Conservation (phyloP, 148 eudicot species). For the Rhododendron griersonianum region DNA sequence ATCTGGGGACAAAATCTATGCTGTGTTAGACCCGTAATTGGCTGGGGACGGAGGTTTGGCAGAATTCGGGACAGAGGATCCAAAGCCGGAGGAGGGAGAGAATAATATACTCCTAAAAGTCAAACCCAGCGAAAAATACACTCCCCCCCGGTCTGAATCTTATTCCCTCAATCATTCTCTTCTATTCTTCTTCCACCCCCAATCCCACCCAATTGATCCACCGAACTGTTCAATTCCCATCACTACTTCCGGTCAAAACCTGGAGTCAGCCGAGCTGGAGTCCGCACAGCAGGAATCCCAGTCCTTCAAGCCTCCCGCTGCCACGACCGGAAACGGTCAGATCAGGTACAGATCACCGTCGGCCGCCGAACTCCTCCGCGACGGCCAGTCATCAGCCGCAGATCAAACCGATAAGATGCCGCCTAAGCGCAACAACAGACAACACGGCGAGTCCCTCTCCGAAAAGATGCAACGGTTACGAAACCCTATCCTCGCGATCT, state of each 20-base stretch:
- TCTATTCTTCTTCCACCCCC: too few relatives aligned
- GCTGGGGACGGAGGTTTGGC: too few relatives aligned
- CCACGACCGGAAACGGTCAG: conserved; percentile 55
- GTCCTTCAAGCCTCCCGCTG: conserved; percentile 22
- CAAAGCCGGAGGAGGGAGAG: too few relatives aligned
- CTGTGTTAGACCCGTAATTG: too few relatives aligned
- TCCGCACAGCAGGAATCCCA: conserved; percentile 29
- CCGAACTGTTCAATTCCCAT: too few relatives aligned
- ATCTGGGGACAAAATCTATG: too few relatives aligned
- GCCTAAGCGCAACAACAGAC: conserved; percentile 41
- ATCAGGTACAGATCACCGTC: conserved; percentile 94
- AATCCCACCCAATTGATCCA: too few relatives aligned
- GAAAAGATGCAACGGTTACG: conserved; percentile 58
- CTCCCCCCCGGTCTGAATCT: too few relatives aligned
- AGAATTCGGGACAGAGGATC: too few relatives aligned
- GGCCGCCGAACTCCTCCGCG: conserved; percentile 60
- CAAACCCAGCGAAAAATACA: too few relatives aligned
- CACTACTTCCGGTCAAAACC: neutral
- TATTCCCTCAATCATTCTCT: too few relatives aligned
- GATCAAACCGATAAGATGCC: conserved; percentile 42
- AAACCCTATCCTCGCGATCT: conserved; percentile 49
- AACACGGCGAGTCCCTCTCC: conserved; percentile 40
- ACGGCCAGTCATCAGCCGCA: neutral
- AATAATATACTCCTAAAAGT: too few relatives aligned
- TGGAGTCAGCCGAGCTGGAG: conserved; percentile 46